Base-by-base conservation (phyloP, 2,329 filamentous ascomycete species). In the Cucurbitaria berberidis region DNA sequence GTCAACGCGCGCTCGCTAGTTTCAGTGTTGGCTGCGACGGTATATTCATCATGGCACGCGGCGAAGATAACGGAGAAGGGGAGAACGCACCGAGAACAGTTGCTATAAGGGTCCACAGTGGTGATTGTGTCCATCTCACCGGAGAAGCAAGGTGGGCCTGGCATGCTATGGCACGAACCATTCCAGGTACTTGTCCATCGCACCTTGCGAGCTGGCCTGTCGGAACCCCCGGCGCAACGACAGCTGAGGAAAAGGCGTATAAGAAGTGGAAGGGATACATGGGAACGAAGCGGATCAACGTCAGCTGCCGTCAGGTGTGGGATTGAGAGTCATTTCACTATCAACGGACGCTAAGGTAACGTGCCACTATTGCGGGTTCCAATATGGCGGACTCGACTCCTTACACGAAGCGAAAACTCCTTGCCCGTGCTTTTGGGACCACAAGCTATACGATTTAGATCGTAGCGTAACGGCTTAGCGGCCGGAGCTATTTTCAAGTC, bases 81-180 rank as follows among this genome's bases (percentile, higher is more conserved):
- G 62, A 69, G 1, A 54, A 67, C 38, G 55, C 64, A 7, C 70
- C 71, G 3, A 64, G 63, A 38, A 73, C 69, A 18, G 70, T 72
- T 6, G 71, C 65, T 10, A 72, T 74, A 18, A 56, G 67, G 35
- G 80, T 98, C 32, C 83, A 88, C 27, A 96, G 91, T 2, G 93
- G 95, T 0, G 93, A 98, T 77, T 91, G 87, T 5, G 86, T 98
- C 0, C 91, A 96, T 70, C 96, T 99, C 89, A 88, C 86, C 44
- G 84, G 89, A 24, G 83, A 88, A 54, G 89, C 91, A 6, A 82
- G 95, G 41, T 96, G 91, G 77, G 93, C 93, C 3, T 98, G 93
- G 93, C 95, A 98, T 76, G 93, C 90, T 10, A 93, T 98, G 43
- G 93, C 95, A 2, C 93, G 92, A 70, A 89, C 97, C 3, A 72